Conservation (phyloP, 225 moss, liverwort and hornwort species). For the Polytrichum commune region DNA sequence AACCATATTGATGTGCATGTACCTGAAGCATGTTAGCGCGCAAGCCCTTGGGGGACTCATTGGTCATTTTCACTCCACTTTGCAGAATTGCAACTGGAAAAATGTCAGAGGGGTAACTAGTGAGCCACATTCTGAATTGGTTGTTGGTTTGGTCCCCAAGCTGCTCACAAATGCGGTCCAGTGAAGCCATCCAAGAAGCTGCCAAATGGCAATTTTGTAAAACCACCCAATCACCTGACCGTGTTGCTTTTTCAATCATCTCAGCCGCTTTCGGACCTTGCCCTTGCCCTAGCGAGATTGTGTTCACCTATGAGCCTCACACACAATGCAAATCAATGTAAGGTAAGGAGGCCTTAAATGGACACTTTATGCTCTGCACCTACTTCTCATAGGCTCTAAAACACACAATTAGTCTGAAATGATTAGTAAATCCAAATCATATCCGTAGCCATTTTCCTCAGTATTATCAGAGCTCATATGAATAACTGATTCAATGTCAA, state of each 20-base stretch:
- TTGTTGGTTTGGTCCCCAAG: constrained; percentile 56
- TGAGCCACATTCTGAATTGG: constrained; percentile 63
- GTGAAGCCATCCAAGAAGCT: constrained; percentile 66
- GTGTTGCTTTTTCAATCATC: constrained; percentile 58
- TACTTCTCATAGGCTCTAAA: too few relatives aligned
- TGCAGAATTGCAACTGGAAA: constrained; percentile 70
- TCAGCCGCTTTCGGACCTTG: constrained; percentile 75
- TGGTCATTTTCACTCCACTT: constrained; percentile 72
- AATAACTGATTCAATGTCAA: too few relatives aligned
- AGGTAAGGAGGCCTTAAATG: too few relatives aligned
- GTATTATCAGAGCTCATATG: too few relatives aligned
- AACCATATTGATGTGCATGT: constrained; percentile 3
- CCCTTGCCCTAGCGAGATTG: constrained; percentile 65
- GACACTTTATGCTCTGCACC: too few relatives aligned
- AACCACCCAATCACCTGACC: constrained; percentile 66
- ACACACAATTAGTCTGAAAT: too few relatives aligned
- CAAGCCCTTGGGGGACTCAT: constrained; percentile 64
- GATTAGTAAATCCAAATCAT: too few relatives aligned
- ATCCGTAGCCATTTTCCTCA: too few relatives aligned
- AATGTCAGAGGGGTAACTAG: constrained; percentile 62
- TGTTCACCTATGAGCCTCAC: constrained; percentile 43
- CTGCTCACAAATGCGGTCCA: constrained; percentile 58
- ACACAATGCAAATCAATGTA: background rate
- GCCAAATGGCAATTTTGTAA: constrained; percentile 74
- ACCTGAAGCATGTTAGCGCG: constrained; percentile 70